Evolutionary conservation across 2,329 filamentous ascomycete genomes (phyloP).

Genomic region (Thielaviopsis musarum): DNA sequence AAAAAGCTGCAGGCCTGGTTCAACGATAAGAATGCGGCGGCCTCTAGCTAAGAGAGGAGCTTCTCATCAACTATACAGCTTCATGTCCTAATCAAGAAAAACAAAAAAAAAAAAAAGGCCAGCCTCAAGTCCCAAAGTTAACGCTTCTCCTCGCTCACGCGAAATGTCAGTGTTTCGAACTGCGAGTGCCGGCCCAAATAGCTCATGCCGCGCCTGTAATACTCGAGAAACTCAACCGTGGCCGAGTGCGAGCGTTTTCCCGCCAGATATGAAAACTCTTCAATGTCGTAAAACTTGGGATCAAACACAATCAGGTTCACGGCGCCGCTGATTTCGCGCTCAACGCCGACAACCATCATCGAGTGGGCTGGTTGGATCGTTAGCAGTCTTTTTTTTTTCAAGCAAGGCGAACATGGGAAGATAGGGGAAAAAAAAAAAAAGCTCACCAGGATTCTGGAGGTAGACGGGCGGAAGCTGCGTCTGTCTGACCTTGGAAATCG

Average conservation of each 20-base stretch:
- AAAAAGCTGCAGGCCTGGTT: slow-evolving; percentile 76
- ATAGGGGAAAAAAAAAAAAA: neutral
- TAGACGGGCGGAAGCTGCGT: slow-evolving; percentile 74
- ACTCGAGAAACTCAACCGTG: slow-evolving; percentile 40
- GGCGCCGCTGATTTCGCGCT: slow-evolving; percentile 46
- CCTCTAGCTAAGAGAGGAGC: slow-evolving; percentile 1
- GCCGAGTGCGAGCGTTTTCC: neutral
- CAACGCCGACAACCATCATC: slow-evolving; percentile 74
- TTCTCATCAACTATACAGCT: too few species aligned
- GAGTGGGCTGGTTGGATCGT: slow-evolving; percentile 48
- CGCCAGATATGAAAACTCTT: slow-evolving; percentile 4
- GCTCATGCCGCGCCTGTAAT: slow-evolving; percentile 52
- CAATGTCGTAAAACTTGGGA: slow-evolving; percentile 26
- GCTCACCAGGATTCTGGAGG: slow-evolving; percentile 60
- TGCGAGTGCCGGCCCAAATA: slow-evolving; percentile 56
- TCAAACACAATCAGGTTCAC: slow-evolving; percentile 73
- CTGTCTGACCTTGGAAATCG: slow-evolving; percentile 41
- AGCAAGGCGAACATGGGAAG: neutral
- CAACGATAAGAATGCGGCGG: slow-evolving; percentile 22
- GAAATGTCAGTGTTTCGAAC: slow-evolving; percentile 63
- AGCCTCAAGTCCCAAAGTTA: slow-evolving; percentile 16
- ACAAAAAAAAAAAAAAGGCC: neutral
- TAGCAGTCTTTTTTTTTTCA: neutral
- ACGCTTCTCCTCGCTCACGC: neutral
- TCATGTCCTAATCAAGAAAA: neutral